Evolutionary conservation across 257 asterid species (phyloP), one percentile per base, ranked within the genome.

Genomic region (Ligustrum vulgare): DNA sequence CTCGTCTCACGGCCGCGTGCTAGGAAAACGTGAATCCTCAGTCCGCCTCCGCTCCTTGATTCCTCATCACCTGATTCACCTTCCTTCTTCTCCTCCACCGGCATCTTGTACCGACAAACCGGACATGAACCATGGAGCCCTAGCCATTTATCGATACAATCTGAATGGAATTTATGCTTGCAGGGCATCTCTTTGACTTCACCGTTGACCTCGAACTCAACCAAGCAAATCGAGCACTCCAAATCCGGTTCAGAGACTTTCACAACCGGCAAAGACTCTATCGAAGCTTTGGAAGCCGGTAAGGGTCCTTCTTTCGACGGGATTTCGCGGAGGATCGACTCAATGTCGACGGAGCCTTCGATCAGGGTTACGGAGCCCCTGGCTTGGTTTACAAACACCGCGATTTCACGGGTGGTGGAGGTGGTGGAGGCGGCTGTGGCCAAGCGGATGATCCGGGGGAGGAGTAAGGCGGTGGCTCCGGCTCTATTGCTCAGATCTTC

Each of bases 151-250:
- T 77, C 85, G 35, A 89, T 83, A 39, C 91, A 89, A 13, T 16
- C 71, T 0, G 76, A 32, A 72, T 87, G 88, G 47, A 80, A 89
- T 45, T 16, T 74, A 37, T 89, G 93, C 62, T 78, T 67, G 49
- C 93, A 87, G 7, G 91, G 90, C 89, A 84, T 86, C 87, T 84
- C 85, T 6, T 81, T 88, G 23, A 74, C 89, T 16, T 71, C 80
- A 4, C 62, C 83, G 67, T 75, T 73, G 71, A 73, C 72, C 69
- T 36, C 51, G 18, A 73, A 51, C 47, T 78, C 78, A 43, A 8
- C 3, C 66, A 78, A 37, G 41, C 82, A 78, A 62, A 78, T 78
- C 7, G 75, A 63, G 56, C 78, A 78, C 11, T 78, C 75, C 41
- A 18, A 4, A 4, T 70, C 75, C 16, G 62, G 37, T 67, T 78